A percentile compares a stretch with the other conserved stretches of the same genome.
Conservation (phyloP, 2,329 filamentous ascomycete species). For the Piedraia hortae region DNA sequence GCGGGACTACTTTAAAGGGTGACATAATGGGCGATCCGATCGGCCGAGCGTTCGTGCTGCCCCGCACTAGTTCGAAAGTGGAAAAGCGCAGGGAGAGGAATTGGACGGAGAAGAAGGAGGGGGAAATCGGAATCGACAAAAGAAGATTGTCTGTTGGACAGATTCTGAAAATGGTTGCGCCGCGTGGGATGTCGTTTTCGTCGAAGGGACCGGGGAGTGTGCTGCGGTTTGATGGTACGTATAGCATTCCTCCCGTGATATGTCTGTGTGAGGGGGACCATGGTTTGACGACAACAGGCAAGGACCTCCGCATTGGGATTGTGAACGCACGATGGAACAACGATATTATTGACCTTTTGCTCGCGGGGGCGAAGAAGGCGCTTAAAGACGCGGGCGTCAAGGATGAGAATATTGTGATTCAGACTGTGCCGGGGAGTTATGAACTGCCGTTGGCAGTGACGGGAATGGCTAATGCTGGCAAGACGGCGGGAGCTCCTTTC, state of each 20-base stretch:
- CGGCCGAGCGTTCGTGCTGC: too few relatives aligned
- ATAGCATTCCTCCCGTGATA: constrained; percentile 5
- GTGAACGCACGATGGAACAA: constrained; percentile 91
- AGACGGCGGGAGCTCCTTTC: constrained; percentile 28
- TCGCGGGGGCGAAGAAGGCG: constrained; percentile 53
- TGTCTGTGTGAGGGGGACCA: constrained; percentile 30
- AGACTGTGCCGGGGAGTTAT: constrained; percentile 81
- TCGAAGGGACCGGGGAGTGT: too few relatives aligned
- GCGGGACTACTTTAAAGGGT: too few relatives aligned
- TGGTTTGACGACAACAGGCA: constrained; percentile 15
- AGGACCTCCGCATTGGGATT: constrained; percentile 63
- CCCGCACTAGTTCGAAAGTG: too few relatives aligned
- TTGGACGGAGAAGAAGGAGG: too few relatives aligned
- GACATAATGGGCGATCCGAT: too few relatives aligned
- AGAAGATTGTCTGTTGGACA: too few relatives aligned
- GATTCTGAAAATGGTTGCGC: too few relatives aligned
- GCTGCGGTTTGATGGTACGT: too few relatives aligned
- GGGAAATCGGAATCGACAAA: too few relatives aligned
- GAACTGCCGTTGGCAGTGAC: constrained; percentile 81
- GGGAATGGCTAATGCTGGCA: constrained; percentile 20
- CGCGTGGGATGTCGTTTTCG: too few relatives aligned
- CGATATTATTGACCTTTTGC: constrained; percentile 59
- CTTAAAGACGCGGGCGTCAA: constrained; percentile 56
- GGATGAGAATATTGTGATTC: constrained; percentile 63
- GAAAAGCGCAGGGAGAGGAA: too few relatives aligned